Evolutionary conservation across 768 basidiomycete species (phyloP), one percentile per base, ranked within the genome.

Genomic region (Boletus insuetus): DNA sequence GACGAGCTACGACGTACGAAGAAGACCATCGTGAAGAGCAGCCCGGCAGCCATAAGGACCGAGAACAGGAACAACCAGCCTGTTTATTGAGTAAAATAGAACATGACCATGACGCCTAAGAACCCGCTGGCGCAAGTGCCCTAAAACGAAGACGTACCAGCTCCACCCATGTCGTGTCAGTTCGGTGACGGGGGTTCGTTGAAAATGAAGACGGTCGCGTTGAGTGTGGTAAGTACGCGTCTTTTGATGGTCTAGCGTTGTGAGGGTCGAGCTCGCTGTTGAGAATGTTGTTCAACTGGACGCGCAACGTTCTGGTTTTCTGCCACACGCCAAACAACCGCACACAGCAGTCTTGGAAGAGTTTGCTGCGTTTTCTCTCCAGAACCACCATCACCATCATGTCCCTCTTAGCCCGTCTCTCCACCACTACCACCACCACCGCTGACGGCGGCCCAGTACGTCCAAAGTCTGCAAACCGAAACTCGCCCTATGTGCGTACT

Each of bases 21-120:
- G 81, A 98, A 99, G 70, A 99, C 97, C 89, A 94, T 94, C 64
- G 94, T 97, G 79, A 99, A 99, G 56, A 99, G 78, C 56, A 98
- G 79, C 34, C 87, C 94, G 19, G 95, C 96, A 63, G 94, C 89
- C 85, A 93, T 86, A 51, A 98, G 86, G 71, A 98, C 95, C 69
- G 93, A 84, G 71, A 98, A 94, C 64, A 98, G 83, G 78, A 97
- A 99, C 60, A 99, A 75, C 96, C 95, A 98, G 70, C 92, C 94
- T 95, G 47, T 41, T 6, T n/a, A 6, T 34, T 14, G 22, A 35
- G 29, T 7, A 7, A 35, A 35, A 35, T 35, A 46, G 42, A 34
- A 26, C 43, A 11, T 5, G 13, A 35, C 2, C 34, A 35, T 35
- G 34, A 35, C 24, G 24, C 24, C 32, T 32, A 32, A 32, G 32